A percentile compares a stretch with the other conserved stretches of the same genome.
Conservation (phyloP, 2,329 filamentous ascomycete genomes). For the Xylariaceae sp. region DNA sequence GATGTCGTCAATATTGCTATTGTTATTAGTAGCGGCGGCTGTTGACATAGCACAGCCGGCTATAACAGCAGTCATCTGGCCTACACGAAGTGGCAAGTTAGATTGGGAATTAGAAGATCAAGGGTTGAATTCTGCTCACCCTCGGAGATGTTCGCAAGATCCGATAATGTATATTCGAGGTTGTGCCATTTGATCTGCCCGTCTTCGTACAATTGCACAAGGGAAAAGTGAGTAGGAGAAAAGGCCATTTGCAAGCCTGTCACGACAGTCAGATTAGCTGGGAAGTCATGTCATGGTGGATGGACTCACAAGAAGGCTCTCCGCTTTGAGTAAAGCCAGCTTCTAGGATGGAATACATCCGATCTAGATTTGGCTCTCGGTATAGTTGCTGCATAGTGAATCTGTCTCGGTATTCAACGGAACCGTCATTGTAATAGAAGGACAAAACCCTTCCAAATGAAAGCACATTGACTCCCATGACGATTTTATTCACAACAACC, state of each 20-base stretch:
- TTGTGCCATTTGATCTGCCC: constrained; percentile 55
- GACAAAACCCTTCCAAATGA: constrained; percentile 68
- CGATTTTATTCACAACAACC: constrained; percentile 61
- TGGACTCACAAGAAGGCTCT: constrained; percentile 55
- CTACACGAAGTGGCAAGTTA: constrained; percentile 32
- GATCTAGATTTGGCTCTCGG: constrained; percentile 57
- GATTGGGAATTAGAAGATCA: background rate
- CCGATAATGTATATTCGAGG: constrained; percentile 45
- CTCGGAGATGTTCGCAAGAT: constrained; percentile 46
- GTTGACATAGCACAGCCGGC: constrained; percentile 54
- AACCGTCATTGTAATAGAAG: constrained; percentile 73
- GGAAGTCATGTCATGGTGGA: background rate
- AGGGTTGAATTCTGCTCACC: constrained; percentile 34
- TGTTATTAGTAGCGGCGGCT: constrained; percentile 41
- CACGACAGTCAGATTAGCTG: constrained; percentile 5
- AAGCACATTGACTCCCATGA: constrained; percentile 62
- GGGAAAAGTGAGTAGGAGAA: constrained; percentile 56
- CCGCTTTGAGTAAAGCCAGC: constrained; percentile 69
- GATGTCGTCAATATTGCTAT: constrained; percentile 62
- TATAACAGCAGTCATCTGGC: constrained; percentile 52
- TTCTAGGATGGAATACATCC: constrained; percentile 66
- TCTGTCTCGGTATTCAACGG: constrained; percentile 73
- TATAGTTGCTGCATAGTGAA: constrained; percentile 65
- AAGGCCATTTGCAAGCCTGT: constrained; percentile 55
- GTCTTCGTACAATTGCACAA: constrained; percentile 54